Conservation (phyloP, 192 early-diverging fungal genomes). For the Spizellomyces sp. region DNA sequence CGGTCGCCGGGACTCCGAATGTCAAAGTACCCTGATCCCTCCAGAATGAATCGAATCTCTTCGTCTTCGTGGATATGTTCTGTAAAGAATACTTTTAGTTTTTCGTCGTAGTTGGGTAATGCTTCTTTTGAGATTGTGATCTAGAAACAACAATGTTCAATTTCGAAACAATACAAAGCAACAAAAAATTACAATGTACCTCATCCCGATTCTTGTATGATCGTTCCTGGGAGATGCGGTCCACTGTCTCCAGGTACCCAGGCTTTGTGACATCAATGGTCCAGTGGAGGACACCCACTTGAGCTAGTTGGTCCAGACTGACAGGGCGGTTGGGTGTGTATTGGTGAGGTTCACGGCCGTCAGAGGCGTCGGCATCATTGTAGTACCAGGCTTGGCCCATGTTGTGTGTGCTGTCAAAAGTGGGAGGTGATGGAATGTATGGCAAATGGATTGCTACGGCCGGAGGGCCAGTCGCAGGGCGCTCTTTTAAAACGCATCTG, state of each 20-base stretch:
- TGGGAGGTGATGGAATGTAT: too few relatives aligned
- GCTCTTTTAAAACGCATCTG: too few relatives aligned
- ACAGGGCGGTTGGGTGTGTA: conserved; percentile 63
- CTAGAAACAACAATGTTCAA: conserved; percentile 33
- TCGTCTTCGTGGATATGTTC: conserved; percentile 94
- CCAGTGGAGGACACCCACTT: conserved; percentile 78
- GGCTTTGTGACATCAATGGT: conserved; percentile 56
- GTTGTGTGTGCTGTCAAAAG: neutral
- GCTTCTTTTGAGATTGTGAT: conserved; percentile 79
- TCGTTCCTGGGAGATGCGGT: conserved; percentile 72
- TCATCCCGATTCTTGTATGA: conserved; percentile 91
- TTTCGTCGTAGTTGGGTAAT: conserved; percentile 88
- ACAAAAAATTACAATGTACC: conserved; percentile 38
- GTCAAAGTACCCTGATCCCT: conserved; percentile 93
- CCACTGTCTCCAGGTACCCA: conserved; percentile 58
- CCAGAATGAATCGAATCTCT: conserved; percentile 91
- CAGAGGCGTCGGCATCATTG: conserved; percentile 63
- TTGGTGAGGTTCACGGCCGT: conserved; percentile 84
- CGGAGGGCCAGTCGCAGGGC: too few relatives aligned
- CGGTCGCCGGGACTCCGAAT: conserved; percentile 35
- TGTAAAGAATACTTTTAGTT: conserved; percentile 68
- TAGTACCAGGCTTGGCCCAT: conserved; percentile 60
- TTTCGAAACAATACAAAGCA: neutral
- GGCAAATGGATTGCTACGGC: too few relatives aligned
- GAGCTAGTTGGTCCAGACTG: conserved; percentile 63